Conservation (phyloP, 768 basidiomycete genomes). For the Phanerochaete sordida region DNA sequence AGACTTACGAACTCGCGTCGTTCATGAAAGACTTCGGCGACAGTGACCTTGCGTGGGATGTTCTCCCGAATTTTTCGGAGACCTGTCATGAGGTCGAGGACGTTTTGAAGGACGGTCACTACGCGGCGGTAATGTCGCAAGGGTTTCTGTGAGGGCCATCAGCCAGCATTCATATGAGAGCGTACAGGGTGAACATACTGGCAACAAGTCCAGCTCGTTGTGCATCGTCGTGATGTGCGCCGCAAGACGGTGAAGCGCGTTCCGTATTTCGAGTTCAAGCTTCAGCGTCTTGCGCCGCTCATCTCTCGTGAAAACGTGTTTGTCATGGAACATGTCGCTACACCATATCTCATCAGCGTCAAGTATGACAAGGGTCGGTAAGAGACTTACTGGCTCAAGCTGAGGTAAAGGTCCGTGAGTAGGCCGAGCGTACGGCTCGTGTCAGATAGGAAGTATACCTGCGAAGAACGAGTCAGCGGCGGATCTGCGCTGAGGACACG, state of each 20-base stretch:
- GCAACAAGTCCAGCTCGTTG: constrained; percentile 45
- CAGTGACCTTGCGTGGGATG: constrained; percentile 41
- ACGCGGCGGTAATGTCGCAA: constrained; percentile 39
- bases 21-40: constrained; percentile 34
- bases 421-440: constrained; percentile 35
- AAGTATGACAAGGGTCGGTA: neutral
- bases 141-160: constrained; percentile 35
- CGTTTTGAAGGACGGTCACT: constrained; percentile 34
- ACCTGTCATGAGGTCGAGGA: constrained; percentile 41
- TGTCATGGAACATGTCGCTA: constrained; percentile 34
- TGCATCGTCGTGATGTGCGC: constrained; percentile 39
- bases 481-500: neutral
- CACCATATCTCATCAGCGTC: neutral
- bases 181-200: constrained; percentile 24
- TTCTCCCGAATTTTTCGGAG: constrained; percentile 45
- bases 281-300: constrained; percentile 34
- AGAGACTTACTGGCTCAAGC: constrained; percentile 35
- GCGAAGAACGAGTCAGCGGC: constrained; percentile 16
- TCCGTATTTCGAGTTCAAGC: constrained; percentile 40
- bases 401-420: constrained; percentile 41
- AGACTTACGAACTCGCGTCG: constrained; percentile 39
- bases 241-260: constrained; percentile 34
- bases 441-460: constrained; percentile 33
- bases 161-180: neutral
- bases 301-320: constrained; percentile 18